Base-by-base conservation (phyloP, 176 grass and related monocot species). In the Secale cereale region DNA sequence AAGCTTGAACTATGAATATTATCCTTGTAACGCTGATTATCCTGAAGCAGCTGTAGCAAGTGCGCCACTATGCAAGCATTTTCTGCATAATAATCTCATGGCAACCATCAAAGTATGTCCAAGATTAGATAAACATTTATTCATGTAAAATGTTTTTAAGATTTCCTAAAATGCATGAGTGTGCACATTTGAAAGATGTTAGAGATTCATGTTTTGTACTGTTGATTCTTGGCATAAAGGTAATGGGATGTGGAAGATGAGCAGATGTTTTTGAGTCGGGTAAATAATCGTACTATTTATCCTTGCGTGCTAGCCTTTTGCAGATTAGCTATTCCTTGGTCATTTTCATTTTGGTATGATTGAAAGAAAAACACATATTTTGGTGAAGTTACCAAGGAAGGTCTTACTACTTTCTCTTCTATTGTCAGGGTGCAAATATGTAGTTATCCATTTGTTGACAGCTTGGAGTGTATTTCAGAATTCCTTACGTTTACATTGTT, bases 61-160 rank as follows among this genome's bases (percentile, higher is more conserved):
- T 62, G 19, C 26, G 20, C 5, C 6, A 80, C 3, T 66, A 74
- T 23, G 22, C 43, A 0, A 62, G 26, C 37, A 39, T 83, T 48
- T 65, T 63, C 50, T 28, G 64, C 35, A 35, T 60, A 23, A 26
- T 83, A 71, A n/a, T 78, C 15, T 77, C 27, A 87, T 70, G 64
- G 0, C 22, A 57, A 36, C 12, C 41, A 37, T 78, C 9, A 35
- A 50, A 72, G 43, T 45, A 6, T 54, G 71, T 71, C 54, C 86
- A 64, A 37, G 29, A 36, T 83, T 83, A 16, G 6, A 48, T 22
- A 83, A 54, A 13, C 17, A 12, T 33, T 31, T 15, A 10, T 79
- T 71, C 6, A 15, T 79, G 78, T 80, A n/a, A 31, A 65, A n/a
- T 31, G 11, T 15, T n/a, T 4, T 81, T 48, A 3, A 7, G 5